Evolutionary conservation across 352 stramenopile genomes (phyloP).

Genomic region (Pythium phragmiticola): DNA sequence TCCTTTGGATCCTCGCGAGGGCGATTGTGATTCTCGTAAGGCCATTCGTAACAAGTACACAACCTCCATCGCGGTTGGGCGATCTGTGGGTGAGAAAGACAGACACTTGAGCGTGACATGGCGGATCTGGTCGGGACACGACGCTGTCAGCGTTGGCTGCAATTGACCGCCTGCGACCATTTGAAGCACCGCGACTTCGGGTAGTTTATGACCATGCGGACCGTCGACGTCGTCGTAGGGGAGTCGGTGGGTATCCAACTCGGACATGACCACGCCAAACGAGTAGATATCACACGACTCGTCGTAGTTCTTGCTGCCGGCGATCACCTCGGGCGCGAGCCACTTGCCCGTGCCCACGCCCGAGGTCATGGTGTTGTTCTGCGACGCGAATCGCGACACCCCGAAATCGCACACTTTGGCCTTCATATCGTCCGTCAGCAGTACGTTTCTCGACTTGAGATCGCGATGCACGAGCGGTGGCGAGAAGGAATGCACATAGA

Average conservation of each 20-base stretch:
- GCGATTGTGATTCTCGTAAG: background rate
- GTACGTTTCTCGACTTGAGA: constrained; percentile 46
- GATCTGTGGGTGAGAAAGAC: constrained; percentile 21
- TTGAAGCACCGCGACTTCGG: constrained; percentile 42
- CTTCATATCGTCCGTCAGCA: constrained; percentile 30
- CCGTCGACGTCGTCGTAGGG: constrained; percentile 41
- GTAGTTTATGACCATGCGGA: constrained; percentile 27
- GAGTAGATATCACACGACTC: constrained; percentile 43
- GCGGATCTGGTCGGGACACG: constrained; percentile 18
- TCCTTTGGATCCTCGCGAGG: background rate
- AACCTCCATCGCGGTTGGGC: constrained; percentile 25
- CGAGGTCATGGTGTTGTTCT: constrained; percentile 20
- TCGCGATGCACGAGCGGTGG: constrained; percentile 42
- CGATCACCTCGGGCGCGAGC: constrained; percentile 47
- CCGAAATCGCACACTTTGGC: constrained; percentile 31
- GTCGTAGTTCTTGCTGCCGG: constrained; percentile 34
- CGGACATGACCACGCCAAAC: constrained; percentile 50
- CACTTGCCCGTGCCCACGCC: constrained; percentile 31
- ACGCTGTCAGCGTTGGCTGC: constrained; percentile 20
- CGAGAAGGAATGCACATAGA: constrained; percentile 47
- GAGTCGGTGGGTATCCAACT: constrained; percentile 54
- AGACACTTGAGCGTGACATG: constrained; percentile 27
- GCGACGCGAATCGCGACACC: constrained; percentile 19
- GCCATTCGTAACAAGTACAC: constrained; percentile 22
- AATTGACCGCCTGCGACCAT: constrained; percentile 34